These are phyloP conservation scores for Rhytidiadelphus loreus DNA, from an alignment of 225 moss, liverwort and hornwort species.

Conservation along the genomic window DNA sequence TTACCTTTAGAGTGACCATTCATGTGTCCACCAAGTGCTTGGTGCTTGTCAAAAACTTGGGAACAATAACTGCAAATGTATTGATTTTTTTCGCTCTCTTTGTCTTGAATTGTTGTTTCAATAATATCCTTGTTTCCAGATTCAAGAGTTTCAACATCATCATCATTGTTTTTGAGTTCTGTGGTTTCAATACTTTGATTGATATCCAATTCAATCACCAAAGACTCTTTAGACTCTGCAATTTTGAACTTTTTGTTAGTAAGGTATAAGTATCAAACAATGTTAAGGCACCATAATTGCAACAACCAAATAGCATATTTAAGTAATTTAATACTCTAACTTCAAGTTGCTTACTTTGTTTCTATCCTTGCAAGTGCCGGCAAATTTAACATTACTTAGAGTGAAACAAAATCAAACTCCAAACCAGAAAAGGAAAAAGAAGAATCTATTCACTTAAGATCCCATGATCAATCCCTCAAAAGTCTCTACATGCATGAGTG, in stretches of 20 bases:
- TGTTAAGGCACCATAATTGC: not conserved
- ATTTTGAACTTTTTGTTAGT: not conserved
- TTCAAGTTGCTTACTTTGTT: not conserved
- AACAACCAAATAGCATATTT: not conserved
- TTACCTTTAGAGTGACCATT: not conserved
- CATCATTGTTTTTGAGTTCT: not conserved
- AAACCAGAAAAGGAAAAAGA: fast-evolving
- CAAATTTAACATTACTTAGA: not conserved
- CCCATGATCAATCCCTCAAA: fast-evolving
- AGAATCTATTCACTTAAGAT: not conserved
- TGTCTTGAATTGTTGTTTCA: not conserved
- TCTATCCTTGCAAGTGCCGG: not conserved
- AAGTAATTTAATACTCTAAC: not conserved
- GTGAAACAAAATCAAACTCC: fast-evolving
- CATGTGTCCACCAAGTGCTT: constrained; percentile 15
- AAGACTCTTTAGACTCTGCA: not conserved
- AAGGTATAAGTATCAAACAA: not conserved
- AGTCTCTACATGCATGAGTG: not conserved
- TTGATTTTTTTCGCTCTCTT: not conserved
- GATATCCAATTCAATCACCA: too few species aligned
- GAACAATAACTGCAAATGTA: not conserved
- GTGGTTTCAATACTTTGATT: not conserved
- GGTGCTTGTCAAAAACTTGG: not conserved
- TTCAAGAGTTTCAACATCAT: not conserved
- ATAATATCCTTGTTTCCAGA: not conserved